Evolutionary conservation across 192 early-diverging fungal species (phyloP), one percentile per base, ranked within the genome.

Genomic region (Pilobolus umbonatus): DNA sequence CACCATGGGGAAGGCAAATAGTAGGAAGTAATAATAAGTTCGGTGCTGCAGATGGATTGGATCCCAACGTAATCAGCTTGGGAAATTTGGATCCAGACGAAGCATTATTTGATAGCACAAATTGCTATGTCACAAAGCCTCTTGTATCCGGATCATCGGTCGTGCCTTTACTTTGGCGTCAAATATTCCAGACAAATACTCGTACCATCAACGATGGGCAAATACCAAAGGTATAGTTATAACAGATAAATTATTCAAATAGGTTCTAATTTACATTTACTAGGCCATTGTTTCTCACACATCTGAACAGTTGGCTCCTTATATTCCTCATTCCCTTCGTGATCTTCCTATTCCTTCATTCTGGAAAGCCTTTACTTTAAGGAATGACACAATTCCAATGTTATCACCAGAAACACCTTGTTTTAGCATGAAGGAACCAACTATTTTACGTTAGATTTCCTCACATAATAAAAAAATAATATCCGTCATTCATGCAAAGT

Each of bases 11-110:
- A 2, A 24, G 31, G 24, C n/a, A 58, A 15, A 43, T 65, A n/a
- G 14, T 21, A 14, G 36, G 57, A 14, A 28, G 35, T 10, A 26
- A 58, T 14, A 65, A 65, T 12, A 57, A 65, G 21, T 65, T 65
- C 36, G 63, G 14, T 19, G 22, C 63, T 40, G 28, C 63, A 17
- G n/a, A 10, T 9, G 55, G 25, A 7, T 3, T 65, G 2, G 63
- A 65, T 57, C 63, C 63, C 34, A 58, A 65, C 14, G 55, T 65
- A 6, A 65, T 65, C 30, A 65, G 55, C 34, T 42, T 65, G 17
- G 63, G 63, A 32, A 65, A 65, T 38, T 7, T 65, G 34, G 39
- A 57, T 58, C 28, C 32, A 6, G 25, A 21, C 3, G 46, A 56
- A 32, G 46, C 48, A 15, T 24, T 5, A 29, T 43, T 65, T 15